Percentiles rank a stretch among this genome's conserved stretches.
Conservation (phyloP, 345 rosid genomes). For the Citrus australasica region DNA sequence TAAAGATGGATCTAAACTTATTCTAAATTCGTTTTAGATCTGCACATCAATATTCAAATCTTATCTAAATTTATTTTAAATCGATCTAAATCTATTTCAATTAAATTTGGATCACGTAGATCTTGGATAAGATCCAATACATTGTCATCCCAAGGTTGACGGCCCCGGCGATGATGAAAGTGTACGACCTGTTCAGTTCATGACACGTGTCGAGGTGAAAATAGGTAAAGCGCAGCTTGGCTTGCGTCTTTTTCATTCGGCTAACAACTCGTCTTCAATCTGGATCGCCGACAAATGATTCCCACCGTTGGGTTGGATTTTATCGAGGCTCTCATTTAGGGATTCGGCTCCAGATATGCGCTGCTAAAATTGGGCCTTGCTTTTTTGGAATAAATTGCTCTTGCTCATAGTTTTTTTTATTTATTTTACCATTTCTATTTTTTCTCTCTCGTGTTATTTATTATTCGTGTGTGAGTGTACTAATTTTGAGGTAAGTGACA, state of each 20-base stretch:
- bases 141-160: background rate
- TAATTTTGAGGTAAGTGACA: background rate
- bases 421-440: too few relatives aligned
- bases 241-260: background rate
- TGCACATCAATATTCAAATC: accelerated
- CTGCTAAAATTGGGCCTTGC: background rate
- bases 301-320: background rate
- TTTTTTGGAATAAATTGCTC: too few relatives aligned
- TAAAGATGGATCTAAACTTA: accelerated
- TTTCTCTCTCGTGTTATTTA: too few relatives aligned
- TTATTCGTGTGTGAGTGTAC: background rate
- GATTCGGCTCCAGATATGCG: too few relatives aligned
- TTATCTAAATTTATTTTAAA: accelerated
- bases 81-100: accelerated
- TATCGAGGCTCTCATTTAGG: too few relatives aligned
- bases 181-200: background rate
- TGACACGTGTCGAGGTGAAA: constrained; percentile 14
- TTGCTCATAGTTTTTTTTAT: too few relatives aligned
- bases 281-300: background rate
- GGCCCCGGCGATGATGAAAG: background rate
- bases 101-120: accelerated
- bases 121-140: too few relatives aligned
- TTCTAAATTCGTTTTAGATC: accelerated
- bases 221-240: too few relatives aligned
- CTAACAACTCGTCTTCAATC: too few relatives aligned